A percentile compares a stretch with the other conserved stretches of the same genome.
phyloP scores from a whole-genome alignment of 805 yeast genomes.

The Barnettozyma sucrosica region DNA sequence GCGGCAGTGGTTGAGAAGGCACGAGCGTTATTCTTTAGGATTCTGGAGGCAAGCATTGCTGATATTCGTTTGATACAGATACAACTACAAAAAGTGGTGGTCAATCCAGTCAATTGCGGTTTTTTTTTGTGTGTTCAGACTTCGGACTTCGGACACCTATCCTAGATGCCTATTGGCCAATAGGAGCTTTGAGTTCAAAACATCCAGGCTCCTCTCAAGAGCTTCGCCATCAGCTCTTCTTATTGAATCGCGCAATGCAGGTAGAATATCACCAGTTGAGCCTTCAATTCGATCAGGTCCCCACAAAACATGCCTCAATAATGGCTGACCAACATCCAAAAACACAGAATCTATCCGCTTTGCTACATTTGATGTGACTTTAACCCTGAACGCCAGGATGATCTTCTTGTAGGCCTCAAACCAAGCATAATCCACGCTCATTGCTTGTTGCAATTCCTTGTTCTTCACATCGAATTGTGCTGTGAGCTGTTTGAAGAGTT shows the following conservation, averaged over 20 bases:
- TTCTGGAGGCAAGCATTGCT: constrained; percentile 10
- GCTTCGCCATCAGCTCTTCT: constrained; percentile 38
- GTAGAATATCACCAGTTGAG: constrained; percentile 45
- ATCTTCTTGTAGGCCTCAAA: constrained; percentile 57
- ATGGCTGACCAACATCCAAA: constrained; percentile 41
- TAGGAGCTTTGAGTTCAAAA: constrained; percentile 5
- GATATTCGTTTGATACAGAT: background rate
- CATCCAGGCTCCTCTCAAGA: constrained; percentile 11
- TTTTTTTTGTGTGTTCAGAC: background rate
- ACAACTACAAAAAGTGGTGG: background rate
- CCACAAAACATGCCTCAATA: constrained; percentile 61
- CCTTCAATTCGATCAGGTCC: constrained; percentile 55
- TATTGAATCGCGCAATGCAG: constrained; percentile 55
- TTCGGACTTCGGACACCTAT: background rate
- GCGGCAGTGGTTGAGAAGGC: constrained; percentile 22
- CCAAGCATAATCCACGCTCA: constrained; percentile 73
- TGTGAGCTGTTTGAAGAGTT: constrained; percentile 3
- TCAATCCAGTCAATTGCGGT: background rate
- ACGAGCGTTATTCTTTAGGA: constrained; percentile 17
- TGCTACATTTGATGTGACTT: constrained; percentile 44
- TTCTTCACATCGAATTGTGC: constrained; percentile 41
- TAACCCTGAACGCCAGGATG: constrained; percentile 49
- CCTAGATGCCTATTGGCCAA: constrained; percentile 4
- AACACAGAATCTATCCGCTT: constrained; percentile 16
- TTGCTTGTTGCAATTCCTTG: constrained; percentile 41